These are phyloP conservation scores for Sporothrix curviconia DNA, from an alignment of 2,329 filamentous ascomycete species.

Conservation along the genomic window DNA sequence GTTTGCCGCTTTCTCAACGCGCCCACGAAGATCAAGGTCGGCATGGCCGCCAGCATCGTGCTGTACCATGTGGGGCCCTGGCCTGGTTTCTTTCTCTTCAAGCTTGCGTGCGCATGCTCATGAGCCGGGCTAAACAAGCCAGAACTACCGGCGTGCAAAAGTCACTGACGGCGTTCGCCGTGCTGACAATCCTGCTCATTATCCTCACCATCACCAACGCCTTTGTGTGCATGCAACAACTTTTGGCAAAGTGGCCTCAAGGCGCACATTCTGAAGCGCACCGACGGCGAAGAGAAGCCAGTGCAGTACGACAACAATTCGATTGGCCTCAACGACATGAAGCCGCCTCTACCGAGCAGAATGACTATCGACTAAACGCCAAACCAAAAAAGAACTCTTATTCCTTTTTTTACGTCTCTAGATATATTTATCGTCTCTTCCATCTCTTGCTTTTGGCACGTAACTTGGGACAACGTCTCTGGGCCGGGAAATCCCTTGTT, in stretches of 20 bases:
- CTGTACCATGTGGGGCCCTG: constrained; percentile 82
- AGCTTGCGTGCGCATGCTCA: constrained; percentile 97
- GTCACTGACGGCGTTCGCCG: constrained; percentile 86
- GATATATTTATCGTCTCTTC: no score
- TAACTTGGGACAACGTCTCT: no score
- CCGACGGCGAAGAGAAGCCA: constrained; percentile 44
- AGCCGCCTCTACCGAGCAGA: constrained; percentile 46
- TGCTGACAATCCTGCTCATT: constrained; percentile 85
- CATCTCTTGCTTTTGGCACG: no score
- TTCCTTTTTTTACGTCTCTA: no score
- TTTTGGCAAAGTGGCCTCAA: constrained; percentile 88
- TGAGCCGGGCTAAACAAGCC: constrained; percentile 48
- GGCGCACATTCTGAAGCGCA: constrained; percentile 63
- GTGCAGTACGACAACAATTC: constrained; percentile 43
- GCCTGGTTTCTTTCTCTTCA: constrained; percentile 95
- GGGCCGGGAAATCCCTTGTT: no score
- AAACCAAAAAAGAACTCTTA: neutral
- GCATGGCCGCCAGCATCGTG: constrained; percentile 72
- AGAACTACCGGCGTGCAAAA: constrained; percentile 73
- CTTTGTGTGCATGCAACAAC: constrained; percentile 79
- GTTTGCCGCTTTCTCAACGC: constrained; percentile 76
- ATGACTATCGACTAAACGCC: constrained; percentile 54
- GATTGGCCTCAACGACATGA: constrained; percentile 51
- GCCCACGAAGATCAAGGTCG: constrained; percentile 70
- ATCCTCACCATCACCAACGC: constrained; percentile 83